phyloP scores from a whole-genome alignment of 306 rosid species.

The Crotalaria pallida region DNA sequence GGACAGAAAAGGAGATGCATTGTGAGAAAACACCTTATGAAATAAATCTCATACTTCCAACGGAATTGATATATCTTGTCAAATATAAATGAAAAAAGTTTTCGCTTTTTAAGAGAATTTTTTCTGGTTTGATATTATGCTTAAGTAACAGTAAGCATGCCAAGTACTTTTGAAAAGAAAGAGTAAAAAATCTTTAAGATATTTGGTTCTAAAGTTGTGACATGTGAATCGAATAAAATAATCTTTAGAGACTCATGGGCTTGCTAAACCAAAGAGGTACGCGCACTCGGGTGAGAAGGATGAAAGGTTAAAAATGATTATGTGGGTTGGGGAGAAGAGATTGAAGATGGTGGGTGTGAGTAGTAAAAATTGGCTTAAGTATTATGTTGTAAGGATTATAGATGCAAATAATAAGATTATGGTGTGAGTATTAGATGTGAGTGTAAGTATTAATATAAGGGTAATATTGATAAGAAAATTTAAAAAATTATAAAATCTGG shows the following conservation, averaged over 20 bases:
- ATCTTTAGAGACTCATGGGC: neutral
- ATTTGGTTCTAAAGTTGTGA: neutral
- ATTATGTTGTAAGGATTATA: too few relatives aligned
- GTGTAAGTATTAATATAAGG: too few relatives aligned
- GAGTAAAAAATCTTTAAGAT: neutral
- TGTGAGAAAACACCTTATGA: neutral
- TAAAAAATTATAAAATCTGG: too few relatives aligned
- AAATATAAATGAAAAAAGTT: constrained; percentile 3
- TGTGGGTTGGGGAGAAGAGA: too few relatives aligned
- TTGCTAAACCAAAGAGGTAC: neutral
- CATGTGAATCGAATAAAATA: neutral
- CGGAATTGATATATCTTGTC: constrained; percentile 11
- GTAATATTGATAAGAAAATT: too few relatives aligned
- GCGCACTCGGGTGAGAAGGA: too few relatives aligned
- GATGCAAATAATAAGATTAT: too few relatives aligned
- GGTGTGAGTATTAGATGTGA: too few relatives aligned
- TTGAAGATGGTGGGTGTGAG: too few relatives aligned
- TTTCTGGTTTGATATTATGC: neutral
- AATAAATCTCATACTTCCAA: neutral
- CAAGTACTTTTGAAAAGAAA: neutral
- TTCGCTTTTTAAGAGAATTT: neutral
- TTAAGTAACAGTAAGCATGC: neutral
- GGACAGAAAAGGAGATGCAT: neutral
- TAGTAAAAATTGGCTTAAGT: too few relatives aligned
- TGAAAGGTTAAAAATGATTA: too few relatives aligned